Base-by-base conservation (phyloP, 345 rosid genomes). In the Salix caprea region DNA sequence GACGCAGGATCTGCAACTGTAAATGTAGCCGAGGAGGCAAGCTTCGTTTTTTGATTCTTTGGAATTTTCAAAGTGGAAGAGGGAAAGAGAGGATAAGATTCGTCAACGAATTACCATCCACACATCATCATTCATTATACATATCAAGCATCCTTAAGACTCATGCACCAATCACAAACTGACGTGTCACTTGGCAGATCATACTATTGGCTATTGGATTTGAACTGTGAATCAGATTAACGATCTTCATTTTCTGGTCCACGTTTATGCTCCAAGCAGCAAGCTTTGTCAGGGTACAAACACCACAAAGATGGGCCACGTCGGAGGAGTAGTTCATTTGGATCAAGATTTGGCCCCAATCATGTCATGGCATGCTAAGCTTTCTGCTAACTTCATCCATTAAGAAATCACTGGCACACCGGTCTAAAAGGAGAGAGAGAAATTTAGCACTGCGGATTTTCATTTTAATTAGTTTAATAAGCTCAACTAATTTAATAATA, bases 51-150 rank as follows among this genome's bases (percentile, higher is more conserved):
- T 21, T 16, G 13, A 1, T 34, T 2, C 0, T 16, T 19, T 36
- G 34, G 23, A 28, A 3, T 52, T 4, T 19, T 67, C 15, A 34
- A 23, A 66, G 72, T 28, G 58, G 50, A 46, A 9, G 54, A 74
- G 37, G 15, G n/a, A 34, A 18, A 16, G 13, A 15, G 76, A 65
- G 56, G 86, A 79, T 82, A 78, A 77, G 76, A 73, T 62, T 40
- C 60, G 40, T 46, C 18, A 46, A 11, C 5, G 16, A 48, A 73
- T 72, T 79, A 12, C 50, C 77, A 76, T 75, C 86, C 88, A 86
- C 88, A 83, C 24, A 67, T 75, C 76, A 69, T 10, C 28, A 2
- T 10, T 40, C 44, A 40, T 40, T 40, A 2, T 2, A 14, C 18
- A 46, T 14, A 40, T 40, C 46, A 40, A 40, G 46, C 46, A 9